Base-by-base conservation (phyloP, 2,329 filamentous ascomycete species). In the Eutypella sp. region DNA sequence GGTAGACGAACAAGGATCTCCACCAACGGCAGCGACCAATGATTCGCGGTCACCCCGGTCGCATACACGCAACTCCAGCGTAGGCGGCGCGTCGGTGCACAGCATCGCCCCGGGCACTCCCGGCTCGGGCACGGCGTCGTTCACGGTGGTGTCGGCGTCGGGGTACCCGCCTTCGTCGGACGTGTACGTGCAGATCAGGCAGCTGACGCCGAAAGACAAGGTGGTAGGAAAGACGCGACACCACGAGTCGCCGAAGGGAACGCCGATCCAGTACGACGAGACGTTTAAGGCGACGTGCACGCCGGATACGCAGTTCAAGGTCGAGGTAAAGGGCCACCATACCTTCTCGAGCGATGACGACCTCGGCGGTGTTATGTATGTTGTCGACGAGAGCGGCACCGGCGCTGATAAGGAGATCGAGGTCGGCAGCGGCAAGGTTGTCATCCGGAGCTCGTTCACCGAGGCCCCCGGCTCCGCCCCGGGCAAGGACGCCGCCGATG, bases 211-310 rank as follows among this genome's bases (percentile, higher is more conserved):
- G 40, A 91, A 86, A 67, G 78, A 73, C 41, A 96, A 93, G 70
- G 80, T 86, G 39, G 73, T 99, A 39, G 84, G 91, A 70, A 96
- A 97, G 74, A 96, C 91, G 19, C 95, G 96, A 65, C 86, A 93
- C 53, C 80, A 87, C 70, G 96, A 96, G 66, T 78, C 84, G 1
- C 70, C 79, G 9, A 39, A 39, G n/a, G 36, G 36, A 3, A 88
- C 86, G 2, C 69, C 75, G 3, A 79, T 88, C 50, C 75, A 72
- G 16, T 95, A 82, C 64, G 84, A 89, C 52, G 89, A 95, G 64
- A 83, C 81, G 1, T 92, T 93, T 73, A 90, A 84, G 59, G 76
- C 87, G 19, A 73, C 76, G 10, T 95, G 90, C 67, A 79, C 84
- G 1, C 84, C 92, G 2, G 92, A 96, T 57, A 76, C 87, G 19